Conservation (phyloP, 225 moss, liverwort and hornwort species). For the Lunularia cruciata region DNA sequence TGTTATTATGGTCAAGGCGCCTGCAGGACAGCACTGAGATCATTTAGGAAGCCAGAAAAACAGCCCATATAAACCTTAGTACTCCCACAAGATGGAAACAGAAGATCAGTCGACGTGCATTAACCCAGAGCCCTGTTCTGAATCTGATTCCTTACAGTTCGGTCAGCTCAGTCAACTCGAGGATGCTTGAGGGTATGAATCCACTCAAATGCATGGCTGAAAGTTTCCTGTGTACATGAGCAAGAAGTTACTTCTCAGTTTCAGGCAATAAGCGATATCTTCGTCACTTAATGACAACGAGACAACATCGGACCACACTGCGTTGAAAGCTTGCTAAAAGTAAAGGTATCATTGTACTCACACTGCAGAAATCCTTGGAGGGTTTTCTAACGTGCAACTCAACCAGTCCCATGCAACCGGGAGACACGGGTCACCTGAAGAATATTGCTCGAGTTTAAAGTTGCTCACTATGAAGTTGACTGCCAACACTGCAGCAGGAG, state of each 20-base stretch:
- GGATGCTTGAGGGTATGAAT: background rate
- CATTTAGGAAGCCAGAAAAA: too few species aligned
- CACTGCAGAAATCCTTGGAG: slow-evolving; percentile 2
- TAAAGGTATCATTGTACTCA: background rate
- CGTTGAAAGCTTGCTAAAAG: background rate
- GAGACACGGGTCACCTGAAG: background rate
- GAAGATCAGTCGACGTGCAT: background rate
- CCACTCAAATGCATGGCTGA: slow-evolving; percentile 6
- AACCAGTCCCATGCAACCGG: slow-evolving; percentile 16
- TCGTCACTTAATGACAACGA: too few species aligned
- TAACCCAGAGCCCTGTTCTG: background rate
- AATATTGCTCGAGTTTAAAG: slow-evolving; percentile 1
- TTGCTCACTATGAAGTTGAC: background rate
- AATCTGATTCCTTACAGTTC: slow-evolving; percentile 2
- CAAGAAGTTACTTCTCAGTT: too few species aligned
- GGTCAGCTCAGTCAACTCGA: slow-evolving; percentile 12
- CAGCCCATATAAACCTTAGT: background rate
- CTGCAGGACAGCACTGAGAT: too few species aligned
- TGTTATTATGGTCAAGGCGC: slow-evolving; percentile 2
- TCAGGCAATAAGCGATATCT: background rate
- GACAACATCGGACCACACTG: too few species aligned
- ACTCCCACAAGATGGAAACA: too few species aligned
- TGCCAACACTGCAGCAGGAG: background rate
- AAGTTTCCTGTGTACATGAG: background rate
- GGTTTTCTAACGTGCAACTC: slow-evolving; percentile 8